Evolutionary conservation across 2,329 filamentous ascomycete genomes (phyloP), one percentile per base, ranked within the genome.

Genomic region (Sclerotinia sclerotiorum): DNA sequence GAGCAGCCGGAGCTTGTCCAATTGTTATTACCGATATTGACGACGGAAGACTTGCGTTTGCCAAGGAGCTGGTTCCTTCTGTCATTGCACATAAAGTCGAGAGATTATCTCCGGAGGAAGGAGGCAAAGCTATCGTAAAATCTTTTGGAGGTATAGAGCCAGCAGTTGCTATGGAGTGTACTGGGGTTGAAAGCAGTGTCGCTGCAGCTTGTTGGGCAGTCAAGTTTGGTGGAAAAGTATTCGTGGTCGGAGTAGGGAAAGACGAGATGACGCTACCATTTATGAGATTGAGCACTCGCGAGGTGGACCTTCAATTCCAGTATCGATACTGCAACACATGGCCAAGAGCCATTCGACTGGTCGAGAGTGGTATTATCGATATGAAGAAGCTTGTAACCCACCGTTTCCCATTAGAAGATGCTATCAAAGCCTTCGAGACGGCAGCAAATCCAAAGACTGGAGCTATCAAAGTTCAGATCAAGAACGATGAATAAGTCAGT

Each of bases 391-490:
- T 98, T 70, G 93, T 97, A 48, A 97, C 94, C 52, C 94, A 98
- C 82, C 86, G 92, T 24, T 97, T 90, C 81, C 83, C 85, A 72
- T 81, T 98, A 49, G 94, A 97, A 81, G 90, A 98, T 78, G 93
- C 94, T 0, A 80, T 95, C 39, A 87, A 94, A 81, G 94, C 94
- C 10, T 98, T 98, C 79, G 88, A 93, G 82, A 95, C 92, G 52
- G 93, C 94, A 27, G 88, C 91, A 11, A 88, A 97, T 80, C 90
- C 93, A 51, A 93, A 90, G 84, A 97, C 91, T 64, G 94, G 94
- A 8, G 93, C 94, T n/a, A 97, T 98, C 81, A 98, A 98, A 85
- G 94, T 97, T 70, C 91, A 93, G 85, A 97, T 97, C 77, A 92
- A 94, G 83, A 93, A 87, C 76, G 76, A 78, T 27, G 68, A 65